These are phyloP conservation scores for Dimocarpus longan DNA, from an alignment of 345 rosid genomes.

Conservation along the genomic window DNA sequence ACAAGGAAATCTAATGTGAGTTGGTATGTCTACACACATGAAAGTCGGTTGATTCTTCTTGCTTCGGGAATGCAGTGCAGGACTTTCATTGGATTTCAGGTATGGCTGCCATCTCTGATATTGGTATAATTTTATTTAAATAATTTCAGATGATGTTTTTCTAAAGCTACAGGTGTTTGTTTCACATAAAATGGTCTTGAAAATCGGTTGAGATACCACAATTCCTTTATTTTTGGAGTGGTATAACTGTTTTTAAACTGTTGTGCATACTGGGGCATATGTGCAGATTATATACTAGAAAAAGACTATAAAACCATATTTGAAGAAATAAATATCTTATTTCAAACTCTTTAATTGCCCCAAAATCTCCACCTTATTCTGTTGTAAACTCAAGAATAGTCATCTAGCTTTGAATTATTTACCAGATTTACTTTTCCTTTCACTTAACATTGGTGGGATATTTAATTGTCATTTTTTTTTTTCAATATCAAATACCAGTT, in stretches of 20 bases:
- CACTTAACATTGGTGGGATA: neutral
- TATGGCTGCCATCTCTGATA: constrained; percentile 14
- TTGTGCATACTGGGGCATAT: neutral
- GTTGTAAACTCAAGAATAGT: neutral
- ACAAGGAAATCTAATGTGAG: constrained; percentile 66
- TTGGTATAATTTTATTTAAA: constrained; percentile 6
- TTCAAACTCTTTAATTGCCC: neutral
- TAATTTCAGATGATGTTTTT: constrained; percentile 10
- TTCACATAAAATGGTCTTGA: neutral
- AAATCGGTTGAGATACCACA: constrained; percentile 1
- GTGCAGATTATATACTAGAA: neutral
- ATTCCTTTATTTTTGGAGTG: neutral
- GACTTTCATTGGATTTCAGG: constrained; percentile 90
- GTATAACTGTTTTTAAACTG: neutral
- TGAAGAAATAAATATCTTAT: neutral
- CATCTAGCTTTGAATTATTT: neutral
- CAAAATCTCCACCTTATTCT: neutral
- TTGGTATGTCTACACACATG: constrained; percentile 95
- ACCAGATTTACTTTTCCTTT: neutral
- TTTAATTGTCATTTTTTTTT: neutral
- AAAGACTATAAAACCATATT: neutral
- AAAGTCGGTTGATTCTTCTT: constrained; percentile 93
- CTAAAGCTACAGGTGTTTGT: neutral
- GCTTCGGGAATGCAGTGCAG: constrained; percentile 99
- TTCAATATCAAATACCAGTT: neutral